phyloP scores from a whole-genome alignment of 495 filamentous ascomycete species.

The Xylaria intraflava region DNA sequence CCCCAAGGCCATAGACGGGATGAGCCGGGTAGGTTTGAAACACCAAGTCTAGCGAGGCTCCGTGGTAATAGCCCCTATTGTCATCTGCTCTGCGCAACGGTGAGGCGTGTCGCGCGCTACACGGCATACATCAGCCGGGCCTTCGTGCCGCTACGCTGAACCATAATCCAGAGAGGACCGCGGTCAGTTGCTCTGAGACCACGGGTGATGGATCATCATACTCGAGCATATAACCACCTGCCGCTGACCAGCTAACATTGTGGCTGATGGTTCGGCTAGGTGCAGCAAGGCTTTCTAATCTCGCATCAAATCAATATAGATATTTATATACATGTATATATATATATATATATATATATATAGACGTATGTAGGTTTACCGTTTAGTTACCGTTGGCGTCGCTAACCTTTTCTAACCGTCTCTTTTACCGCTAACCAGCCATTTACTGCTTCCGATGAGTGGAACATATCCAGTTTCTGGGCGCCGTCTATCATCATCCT shows the following conservation, averaged over 20 bases:
- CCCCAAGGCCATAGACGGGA: background rate
- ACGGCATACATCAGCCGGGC: background rate
- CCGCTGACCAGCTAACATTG: too few relatives aligned
- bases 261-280: background rate
- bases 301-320: background rate
- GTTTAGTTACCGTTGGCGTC: background rate
- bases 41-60: background rate
- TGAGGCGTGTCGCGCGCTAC: slow-evolving; percentile 1
- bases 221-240: too few relatives aligned
- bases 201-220: too few relatives aligned
- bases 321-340: background rate
- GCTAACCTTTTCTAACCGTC: background rate
- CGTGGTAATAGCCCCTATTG: slow-evolving; percentile 4
- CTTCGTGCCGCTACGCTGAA: background rate
- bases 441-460: too few relatives aligned
- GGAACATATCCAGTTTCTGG: too few relatives aligned
- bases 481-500: too few relatives aligned
- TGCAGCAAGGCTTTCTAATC: background rate
- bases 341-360: background rate
- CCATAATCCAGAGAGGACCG: background rate
- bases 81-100: background rate
- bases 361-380: background rate
- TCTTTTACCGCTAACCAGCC: too few relatives aligned
- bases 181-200: background rate
- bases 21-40: slow-evolving; percentile 2